Base-by-base conservation (phyloP, 23 red algal genomes). In the Pyropia yezoensis region DNA sequence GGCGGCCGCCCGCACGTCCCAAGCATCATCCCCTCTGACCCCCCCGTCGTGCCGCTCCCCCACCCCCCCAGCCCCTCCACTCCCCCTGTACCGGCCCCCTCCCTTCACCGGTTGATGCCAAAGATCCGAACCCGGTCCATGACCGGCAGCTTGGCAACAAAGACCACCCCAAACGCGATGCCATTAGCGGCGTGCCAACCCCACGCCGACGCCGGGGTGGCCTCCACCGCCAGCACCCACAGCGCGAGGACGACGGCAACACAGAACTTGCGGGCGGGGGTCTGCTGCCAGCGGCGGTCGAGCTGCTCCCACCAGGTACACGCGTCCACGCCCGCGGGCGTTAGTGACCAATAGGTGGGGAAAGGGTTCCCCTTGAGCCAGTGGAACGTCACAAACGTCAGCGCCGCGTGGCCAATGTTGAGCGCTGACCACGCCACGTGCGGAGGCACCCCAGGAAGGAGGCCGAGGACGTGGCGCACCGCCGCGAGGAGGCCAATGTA, bases 281-380 rank as follows among this genome's bases (percentile, higher is more conserved):
- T 96, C 56, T 88, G 78, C 61, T 96, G 91, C 70, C 76, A 78
- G 27, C 85, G 82, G 2, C 80, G 52, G 75, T 96, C 91, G 19
- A 96, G 61, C 64, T 96, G 91, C 49, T 96, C 91, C 91, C 91
- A 96, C 82, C 82, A 96, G 5, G 91, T 96, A 53, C 75, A 80
- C 27, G 65, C 83, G 25, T 96, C 91, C 49, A 70, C 69, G 25
- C 69, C 71, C 0, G 78, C 73, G 1, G 72, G 69, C 39, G 51
- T 74, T 14, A 71, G 63, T 9, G 73, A 69, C 91, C 91, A 96
- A 21, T 80, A 72, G 4, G 91, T 96, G 3, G 76, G 83, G 66
- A 96, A 96, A 14, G 91, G 91, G 30, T 61, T 83, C 5, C 91
- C 91, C 65, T 96, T 96, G 45, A 96, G 71, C 91, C 91, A 96